Evolutionary conservation across 495 filamentous ascomycete species (phyloP).

Genomic region (Cercophora scortea): DNA sequence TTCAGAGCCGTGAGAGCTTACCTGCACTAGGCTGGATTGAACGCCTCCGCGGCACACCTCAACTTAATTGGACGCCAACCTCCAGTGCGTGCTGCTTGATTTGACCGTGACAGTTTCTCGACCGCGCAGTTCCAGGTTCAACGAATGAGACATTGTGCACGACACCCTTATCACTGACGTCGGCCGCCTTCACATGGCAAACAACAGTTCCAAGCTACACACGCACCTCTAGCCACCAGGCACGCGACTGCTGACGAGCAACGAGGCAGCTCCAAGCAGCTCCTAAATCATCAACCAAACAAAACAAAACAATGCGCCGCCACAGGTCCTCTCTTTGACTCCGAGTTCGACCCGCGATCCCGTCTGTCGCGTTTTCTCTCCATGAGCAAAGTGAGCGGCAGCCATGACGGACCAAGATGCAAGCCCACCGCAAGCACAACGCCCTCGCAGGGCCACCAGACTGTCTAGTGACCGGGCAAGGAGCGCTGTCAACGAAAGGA

Average conservation of each 20-base stretch:
- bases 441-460: constrained; percentile 12
- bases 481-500: too few species aligned
- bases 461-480: constrained; percentile 3
- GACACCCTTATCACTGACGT: constrained; percentile 4
- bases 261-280: neutral
- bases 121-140: neutral
- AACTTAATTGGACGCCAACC: too few species aligned
- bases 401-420: constrained; percentile 21
- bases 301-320: constrained; percentile 5
- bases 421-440: constrained; percentile 12
- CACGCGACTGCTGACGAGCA: neutral
- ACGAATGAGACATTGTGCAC: constrained; percentile 3
- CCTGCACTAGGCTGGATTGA: too few species aligned
- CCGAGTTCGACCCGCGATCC: constrained; percentile 1
- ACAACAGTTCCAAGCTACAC: neutral
- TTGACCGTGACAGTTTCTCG: too few species aligned
- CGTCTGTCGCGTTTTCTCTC: neutral
- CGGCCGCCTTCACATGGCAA: constrained; percentile 9
- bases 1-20: neutral
- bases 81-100: too few species aligned
- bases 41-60: too few species aligned
- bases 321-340: neutral
- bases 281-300: neutral
- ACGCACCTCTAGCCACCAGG: neutral
- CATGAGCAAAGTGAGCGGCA: constrained; percentile 7